phyloP scores from a whole-genome alignment of 768 basidiomycete genomes.

The Piloderma croceum region DNA sequence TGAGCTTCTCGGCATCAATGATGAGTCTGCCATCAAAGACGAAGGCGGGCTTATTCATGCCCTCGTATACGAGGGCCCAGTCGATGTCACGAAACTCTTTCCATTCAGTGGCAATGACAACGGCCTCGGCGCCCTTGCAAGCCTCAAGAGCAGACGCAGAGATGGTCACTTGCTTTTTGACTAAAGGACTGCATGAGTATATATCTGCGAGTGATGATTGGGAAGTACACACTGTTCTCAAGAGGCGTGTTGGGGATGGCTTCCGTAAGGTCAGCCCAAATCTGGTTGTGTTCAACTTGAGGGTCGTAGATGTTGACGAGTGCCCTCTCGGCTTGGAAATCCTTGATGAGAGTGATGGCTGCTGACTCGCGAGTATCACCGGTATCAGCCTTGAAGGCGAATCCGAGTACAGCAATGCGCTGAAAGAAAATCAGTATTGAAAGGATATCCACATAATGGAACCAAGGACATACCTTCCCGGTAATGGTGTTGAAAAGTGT shows the following conservation, averaged over 20 bases:
- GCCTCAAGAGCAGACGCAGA: slow-evolving; percentile 76
- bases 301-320: slow-evolving; percentile 89
- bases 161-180: slow-evolving; percentile 87
- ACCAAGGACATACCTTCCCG: slow-evolving; percentile 64
- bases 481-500: slow-evolving; percentile 98
- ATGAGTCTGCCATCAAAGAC: slow-evolving; percentile 92
- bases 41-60: slow-evolving; percentile 98
- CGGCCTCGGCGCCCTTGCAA: slow-evolving; percentile 82
- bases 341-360: slow-evolving; percentile 87
- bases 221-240: slow-evolving; percentile 51
- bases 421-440: slow-evolving; percentile 22
- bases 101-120: slow-evolving; percentile 97
- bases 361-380: slow-evolving; percentile 98
- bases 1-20: slow-evolving; percentile 74
- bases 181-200: slow-evolving; percentile 31
- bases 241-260: slow-evolving; percentile 60
- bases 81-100: slow-evolving; percentile 91
- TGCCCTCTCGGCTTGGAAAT: slow-evolving; percentile 90
- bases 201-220: not conserved
- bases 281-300: slow-evolving; percentile 78
- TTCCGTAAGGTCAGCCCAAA: slow-evolving; percentile 75
- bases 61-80: slow-evolving; percentile 79
- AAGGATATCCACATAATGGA: not conserved
- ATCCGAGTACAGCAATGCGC: slow-evolving; percentile 95
- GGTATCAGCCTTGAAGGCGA: slow-evolving; percentile 99